Evolutionary conservation across 2,329 filamentous ascomycete genomes (phyloP), one percentile per base, ranked within the genome.

Genomic region (Ceratocystis colombiana): DNA sequence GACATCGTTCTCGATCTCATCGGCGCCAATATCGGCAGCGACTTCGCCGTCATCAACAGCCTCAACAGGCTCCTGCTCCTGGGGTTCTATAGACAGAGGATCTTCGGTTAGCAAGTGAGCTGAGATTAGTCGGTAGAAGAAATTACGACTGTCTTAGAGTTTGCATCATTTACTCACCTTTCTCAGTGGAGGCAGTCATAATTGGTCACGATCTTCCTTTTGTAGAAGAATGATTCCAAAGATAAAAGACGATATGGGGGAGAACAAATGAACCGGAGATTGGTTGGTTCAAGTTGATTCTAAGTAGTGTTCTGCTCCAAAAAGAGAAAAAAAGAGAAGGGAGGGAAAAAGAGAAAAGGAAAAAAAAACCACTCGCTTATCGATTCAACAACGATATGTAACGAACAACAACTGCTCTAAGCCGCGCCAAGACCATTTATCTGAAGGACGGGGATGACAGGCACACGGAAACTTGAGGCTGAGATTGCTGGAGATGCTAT

Each of bases 351-450:
- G 48, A 30, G 6, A 17, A 30, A 53, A 20, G n/a, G 46, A 25
- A 30, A 41, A 67, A 66, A 66, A 65, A 64, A 64, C 41, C 57
- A 64, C 55, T 64, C 66, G 62, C 66, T 67, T 64, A 53, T 64
- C 30, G 62, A 63, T 55, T 64, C 44, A 65, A 61, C 25, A n/a
- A 20, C 41, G n/a, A 50, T 50, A 64, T 48, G 62, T 45, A 64
- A 64, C 37, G 12, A 64, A 63, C 22, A 28, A 41, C 44, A 63
- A 45, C 61, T 50, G 44, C 61, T 63, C 44, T 44, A 30, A 48
- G 61, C 61, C 45, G 41, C 41, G 17, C 44, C 50, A 46, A 63
- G 61, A 50, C 61, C 61, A 63, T 63, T 30, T 30, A 63, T 45
- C n/a, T 63, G 17, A 25, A 46, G 8, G 25, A 41, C 37, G 37